Conservation (phyloP, 1,284 basidiomycete genomes). For the Fomitopsis schrenkii region DNA sequence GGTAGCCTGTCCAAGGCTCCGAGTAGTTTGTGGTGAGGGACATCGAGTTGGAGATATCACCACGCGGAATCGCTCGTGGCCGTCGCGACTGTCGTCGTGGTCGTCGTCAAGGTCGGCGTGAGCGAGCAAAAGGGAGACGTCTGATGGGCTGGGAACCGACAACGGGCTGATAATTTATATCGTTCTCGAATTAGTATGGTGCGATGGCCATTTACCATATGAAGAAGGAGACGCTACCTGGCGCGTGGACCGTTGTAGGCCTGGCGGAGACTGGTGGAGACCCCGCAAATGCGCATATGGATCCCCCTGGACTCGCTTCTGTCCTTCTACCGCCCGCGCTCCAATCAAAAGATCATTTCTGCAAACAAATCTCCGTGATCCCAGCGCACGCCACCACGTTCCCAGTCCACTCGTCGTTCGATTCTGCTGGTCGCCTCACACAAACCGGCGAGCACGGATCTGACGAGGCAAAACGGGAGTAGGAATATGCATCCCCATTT, state of each 20-base stretch:
- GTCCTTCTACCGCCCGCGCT: too few species aligned
- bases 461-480: too few species aligned
- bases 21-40: constrained; percentile 34
- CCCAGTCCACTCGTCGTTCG: too few species aligned
- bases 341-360: too few species aligned
- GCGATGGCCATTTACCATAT: constrained; percentile 8
- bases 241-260: background rate
- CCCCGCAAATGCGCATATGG: background rate
- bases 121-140: background rate
- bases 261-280: background rate
- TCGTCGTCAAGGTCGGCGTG: background rate
- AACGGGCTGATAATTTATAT: constrained; percentile 6
- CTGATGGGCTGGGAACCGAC: background rate
- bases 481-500: too few species aligned
- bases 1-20: constrained; percentile 45
- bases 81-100: background rate
- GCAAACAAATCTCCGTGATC: too few species aligned
- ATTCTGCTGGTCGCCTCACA: too few species aligned
- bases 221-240: background rate
- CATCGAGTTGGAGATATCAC: constrained; percentile 21
- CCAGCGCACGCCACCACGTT: too few species aligned
- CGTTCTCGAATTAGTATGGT: constrained; percentile 1
- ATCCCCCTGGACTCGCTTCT: background rate
- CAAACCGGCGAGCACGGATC: too few species aligned
- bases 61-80: background rate